Base-by-base conservation (phyloP, 1,139 yeast genomes). In the Lodderomyces beijingensis region DNA sequence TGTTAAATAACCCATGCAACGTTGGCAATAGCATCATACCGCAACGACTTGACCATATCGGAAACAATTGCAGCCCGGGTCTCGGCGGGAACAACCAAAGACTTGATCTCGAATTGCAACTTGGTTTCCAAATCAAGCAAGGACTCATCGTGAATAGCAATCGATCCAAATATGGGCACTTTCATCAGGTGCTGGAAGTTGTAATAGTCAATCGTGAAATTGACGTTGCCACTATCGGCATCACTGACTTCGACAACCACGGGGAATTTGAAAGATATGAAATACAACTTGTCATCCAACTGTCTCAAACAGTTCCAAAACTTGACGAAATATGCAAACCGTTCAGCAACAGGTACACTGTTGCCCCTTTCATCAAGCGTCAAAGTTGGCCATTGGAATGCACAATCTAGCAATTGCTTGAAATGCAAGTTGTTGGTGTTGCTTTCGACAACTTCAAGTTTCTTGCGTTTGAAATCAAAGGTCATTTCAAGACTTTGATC, bases 201-300 rank as follows among this genome's bases (percentile, higher is more conserved):
- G 26, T 30, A 41, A 32, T 46, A 49, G n/a, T 37, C 25, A 7
- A 47, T 36, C 9, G 27, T 26, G 15, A 50, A 39, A 8, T 28
- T 20, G 4, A 46, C 34, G 10, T 35, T 21, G 5, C 31, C 16
- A 1, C 33, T 12, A 12, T 23, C 11, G 5, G 41, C 43, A 8
- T 27, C 25, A 12, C 14, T 26, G 7, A 18, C 19, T 6, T 36
- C 18, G 19, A 47, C 30, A 5, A 39, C 28, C 4, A 56, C 36
- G 1, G 69, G 70, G 36, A 42, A 58, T 32, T 51, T 56, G 20
- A 59, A 41, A 3, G 61, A 51, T 4, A 61, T 41, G 28, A 47
- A 50, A 46, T 50, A 53, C 4, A 64, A 39, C 21, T 55, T 62
- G 4, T 33, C 16, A 40, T 64, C 70, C 4, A 65, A 33, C 13